These are phyloP conservation scores for Backusella macrospora DNA, from an alignment of 192 early-diverging fungal species.

Conservation along the genomic window DNA sequence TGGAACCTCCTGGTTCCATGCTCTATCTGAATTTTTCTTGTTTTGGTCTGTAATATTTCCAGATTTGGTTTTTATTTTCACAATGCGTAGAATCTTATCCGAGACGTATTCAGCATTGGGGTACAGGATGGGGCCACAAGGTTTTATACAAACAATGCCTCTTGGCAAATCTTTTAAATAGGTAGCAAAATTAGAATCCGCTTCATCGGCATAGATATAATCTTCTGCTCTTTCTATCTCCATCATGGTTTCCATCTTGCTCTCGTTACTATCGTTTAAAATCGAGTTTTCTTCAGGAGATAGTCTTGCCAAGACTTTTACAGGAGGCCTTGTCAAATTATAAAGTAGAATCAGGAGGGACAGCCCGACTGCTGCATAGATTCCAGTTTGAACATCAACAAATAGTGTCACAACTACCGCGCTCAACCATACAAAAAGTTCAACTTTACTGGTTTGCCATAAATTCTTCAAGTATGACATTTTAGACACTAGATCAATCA, in stretches of 20 bases:
- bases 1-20: conserved; percentile 24
- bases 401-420: conserved; percentile 65
- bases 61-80: conserved; percentile 25
- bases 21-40: background rate
- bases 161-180: conserved; percentile 39
- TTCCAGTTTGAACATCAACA: conserved; percentile 62
- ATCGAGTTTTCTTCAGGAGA: background rate
- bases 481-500: conserved; percentile 71
- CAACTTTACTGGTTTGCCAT: conserved; percentile 52
- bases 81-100: conserved; percentile 48
- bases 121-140: conserved; percentile 70
- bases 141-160: conserved; percentile 71
- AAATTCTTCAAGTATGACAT: conserved; percentile 58
- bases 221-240: conserved; percentile 9
- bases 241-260: background rate
- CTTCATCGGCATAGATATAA: conserved; percentile 33
- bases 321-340: conserved; percentile 71
- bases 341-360: conserved; percentile 74
- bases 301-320: conserved; percentile 49
- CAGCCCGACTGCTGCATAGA: conserved; percentile 74
- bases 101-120: conserved; percentile 69
- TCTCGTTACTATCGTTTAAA: background rate
- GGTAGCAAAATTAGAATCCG: conserved; percentile 22
- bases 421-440: conserved; percentile 52
- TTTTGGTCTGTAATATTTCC: conserved; percentile 16